Evolutionary conservation across 73 alveolate species (phyloP).

Genomic region (Diophrys sp.): DNA sequence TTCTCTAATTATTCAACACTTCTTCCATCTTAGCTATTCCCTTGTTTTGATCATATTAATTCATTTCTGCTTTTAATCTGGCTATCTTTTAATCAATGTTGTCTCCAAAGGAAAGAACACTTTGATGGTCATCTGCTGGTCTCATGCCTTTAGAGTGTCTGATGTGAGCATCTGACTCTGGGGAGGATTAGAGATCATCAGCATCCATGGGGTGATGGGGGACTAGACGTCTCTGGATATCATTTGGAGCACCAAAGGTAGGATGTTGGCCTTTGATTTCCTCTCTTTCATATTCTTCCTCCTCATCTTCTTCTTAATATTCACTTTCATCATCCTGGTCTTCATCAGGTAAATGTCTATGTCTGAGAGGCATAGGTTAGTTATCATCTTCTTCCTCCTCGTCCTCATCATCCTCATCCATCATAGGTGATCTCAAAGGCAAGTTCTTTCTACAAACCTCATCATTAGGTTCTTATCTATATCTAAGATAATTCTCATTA

Average conservation of each 20-base stretch:
- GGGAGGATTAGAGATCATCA: too few species aligned
- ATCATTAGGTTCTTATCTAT: not conserved
- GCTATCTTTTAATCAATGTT: not conserved
- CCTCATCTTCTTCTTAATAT: not conserved
- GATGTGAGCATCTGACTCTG: not conserved
- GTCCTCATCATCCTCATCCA: too few species aligned
- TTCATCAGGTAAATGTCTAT: not conserved
- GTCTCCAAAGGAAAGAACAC: not conserved
- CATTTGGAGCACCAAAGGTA: not conserved
- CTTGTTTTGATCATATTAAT: not conserved
- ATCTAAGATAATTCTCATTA: not conserved
- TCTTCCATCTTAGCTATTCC: not conserved
- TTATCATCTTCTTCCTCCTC: too few species aligned
- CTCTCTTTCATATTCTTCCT: not conserved
- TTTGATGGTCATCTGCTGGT: not conserved
- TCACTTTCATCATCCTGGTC: not conserved
- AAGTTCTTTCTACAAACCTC: too few species aligned
- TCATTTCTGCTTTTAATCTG: not conserved
- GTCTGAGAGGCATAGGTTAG: not conserved
- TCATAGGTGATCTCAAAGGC: too few species aligned
- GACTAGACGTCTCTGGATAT: not conserved
- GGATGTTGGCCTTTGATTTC: not conserved
- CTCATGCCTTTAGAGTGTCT: not conserved
- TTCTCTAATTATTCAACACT: not conserved
- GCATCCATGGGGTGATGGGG: not conserved